Conservation (phyloP, 495 filamentous ascomycete genomes). For the Pyrenula massariospora region DNA sequence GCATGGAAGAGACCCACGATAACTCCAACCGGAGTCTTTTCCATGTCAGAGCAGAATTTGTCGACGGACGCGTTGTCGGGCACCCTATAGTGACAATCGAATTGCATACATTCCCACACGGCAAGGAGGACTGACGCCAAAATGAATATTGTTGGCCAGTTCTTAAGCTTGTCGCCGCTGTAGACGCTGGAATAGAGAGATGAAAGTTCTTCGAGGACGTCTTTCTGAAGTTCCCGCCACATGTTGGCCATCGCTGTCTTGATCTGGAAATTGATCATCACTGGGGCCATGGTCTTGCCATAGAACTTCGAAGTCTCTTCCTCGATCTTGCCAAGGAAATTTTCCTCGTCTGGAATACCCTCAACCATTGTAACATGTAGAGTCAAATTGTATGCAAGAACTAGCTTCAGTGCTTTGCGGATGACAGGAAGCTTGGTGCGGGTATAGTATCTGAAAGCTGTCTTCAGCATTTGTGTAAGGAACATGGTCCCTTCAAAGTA, state of each 20-base stretch:
- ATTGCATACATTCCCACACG: constrained; percentile 96
- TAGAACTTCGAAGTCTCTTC: constrained; percentile 66
- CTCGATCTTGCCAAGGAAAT: constrained; percentile 66
- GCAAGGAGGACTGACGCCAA: constrained; percentile 78
- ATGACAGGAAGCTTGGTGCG: constrained; percentile 75
- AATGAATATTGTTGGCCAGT: constrained; percentile 97
- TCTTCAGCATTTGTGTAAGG: constrained; percentile 88
- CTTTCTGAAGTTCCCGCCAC: constrained; percentile 93
- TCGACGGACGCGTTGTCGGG: constrained; percentile 70
- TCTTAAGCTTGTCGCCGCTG: constrained; percentile 85
- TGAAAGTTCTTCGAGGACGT: constrained; percentile 85
- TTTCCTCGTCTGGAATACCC: constrained; percentile 68
- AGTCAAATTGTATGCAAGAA: constrained; percentile 87
- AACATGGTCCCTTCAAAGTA: constrained; percentile 91
- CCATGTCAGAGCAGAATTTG: constrained; percentile 93
- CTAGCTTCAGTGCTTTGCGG: constrained; percentile 81
- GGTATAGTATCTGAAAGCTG: constrained; percentile 76
- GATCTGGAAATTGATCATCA: constrained; percentile 98
- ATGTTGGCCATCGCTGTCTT: constrained; percentile 89
- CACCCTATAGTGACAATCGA: constrained; percentile 86
- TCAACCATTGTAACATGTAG: constrained; percentile 86
- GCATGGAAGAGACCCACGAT: constrained; percentile 91
- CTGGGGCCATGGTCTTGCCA: constrained; percentile 80
- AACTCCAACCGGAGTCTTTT: constrained; percentile 83
- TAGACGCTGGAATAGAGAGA: constrained; percentile 85